Evolutionary conservation across 352 stramenopile genomes (phyloP), one percentile per base, ranked within the genome.

Genomic region (Phytophthora ohioensis): DNA sequence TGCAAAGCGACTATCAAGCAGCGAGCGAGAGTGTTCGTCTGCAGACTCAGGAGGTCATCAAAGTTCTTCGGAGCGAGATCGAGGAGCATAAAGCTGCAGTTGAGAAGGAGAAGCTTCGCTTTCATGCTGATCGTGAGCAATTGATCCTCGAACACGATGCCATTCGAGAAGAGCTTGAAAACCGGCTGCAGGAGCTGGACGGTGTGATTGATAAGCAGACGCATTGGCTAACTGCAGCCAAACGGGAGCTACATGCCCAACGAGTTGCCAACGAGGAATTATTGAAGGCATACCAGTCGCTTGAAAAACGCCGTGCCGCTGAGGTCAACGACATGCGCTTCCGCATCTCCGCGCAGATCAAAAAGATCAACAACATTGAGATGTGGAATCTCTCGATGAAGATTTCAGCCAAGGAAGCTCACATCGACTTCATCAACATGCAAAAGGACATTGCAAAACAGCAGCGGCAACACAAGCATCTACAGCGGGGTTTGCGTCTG

Each of bases 371-470:
- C 60, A 82, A 82, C 61, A 77, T 93, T 17, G 82, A 93, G 53
- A 93, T 94, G 84, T 94, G 87, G 87, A 93, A 91, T 49, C 57
- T 92, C 27, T 84, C 84, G 60, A 75, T 94, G 45, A 91, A 91
- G 71, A 75, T 90, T 11, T 80, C 91, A 42, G 75, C 82, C 2
- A 89, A 88, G n/a, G 82, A 89, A 46, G 78, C 78, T 5, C 75
- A 85, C 32, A 72, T 48, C 13, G 84, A 91, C 54, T 81, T 85
- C 9, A 57, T 91, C 7, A 64, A 76, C 15, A 80, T 83, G 75
- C 82, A 85, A 51, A 64, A 69, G 5, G 66, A 81, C n/a, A 76
- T 91, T 10, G 61, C 72, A 4, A 53, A 45, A 17, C 80, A 87
- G 21, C 67, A 86, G 3, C 52, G 65, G 15, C 77, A 91, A 57